phyloP scores from a whole-genome alignment of 805 yeast species.

The Cyberlindnera subsufficiens region DNA sequence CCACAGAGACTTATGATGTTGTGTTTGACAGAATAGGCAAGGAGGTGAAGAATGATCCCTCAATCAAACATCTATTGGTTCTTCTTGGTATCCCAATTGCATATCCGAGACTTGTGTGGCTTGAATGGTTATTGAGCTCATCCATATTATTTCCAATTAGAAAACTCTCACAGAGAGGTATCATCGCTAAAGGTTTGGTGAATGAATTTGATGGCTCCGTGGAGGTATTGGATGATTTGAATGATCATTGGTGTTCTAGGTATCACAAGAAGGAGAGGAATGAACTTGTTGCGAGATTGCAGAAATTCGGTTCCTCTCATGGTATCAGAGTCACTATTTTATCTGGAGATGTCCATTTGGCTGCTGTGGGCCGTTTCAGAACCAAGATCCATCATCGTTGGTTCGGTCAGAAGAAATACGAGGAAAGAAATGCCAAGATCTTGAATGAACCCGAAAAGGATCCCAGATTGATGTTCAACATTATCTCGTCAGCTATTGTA shows the following conservation, averaged over 20 bases:
- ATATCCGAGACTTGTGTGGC: slow-evolving; percentile 90
- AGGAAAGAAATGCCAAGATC: slow-evolving; percentile 34
- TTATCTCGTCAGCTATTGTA: slow-evolving; percentile 84
- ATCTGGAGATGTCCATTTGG: slow-evolving; percentile 91
- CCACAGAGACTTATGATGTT: slow-evolving; percentile 47
- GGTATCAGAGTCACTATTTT: slow-evolving; percentile 77
- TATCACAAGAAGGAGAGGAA: slow-evolving; percentile 87
- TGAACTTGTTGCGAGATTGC: slow-evolving; percentile 50
- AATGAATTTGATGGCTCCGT: slow-evolving; percentile 91
- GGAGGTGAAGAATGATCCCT: slow-evolving; percentile 47
- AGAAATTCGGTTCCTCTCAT: slow-evolving; percentile 56
- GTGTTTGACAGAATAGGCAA: slow-evolving; percentile 53
- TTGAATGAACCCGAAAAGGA: slow-evolving; percentile 56
- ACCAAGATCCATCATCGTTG: slow-evolving; percentile 44
- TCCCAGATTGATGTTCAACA: slow-evolving; percentile 72
- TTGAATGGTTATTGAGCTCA: slow-evolving; percentile 70
- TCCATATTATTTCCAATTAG: slow-evolving; percentile 57
- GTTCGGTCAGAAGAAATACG: slow-evolving; percentile 27
- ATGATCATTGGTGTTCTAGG: slow-evolving; percentile 94
- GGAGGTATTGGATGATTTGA: slow-evolving; percentile 86
- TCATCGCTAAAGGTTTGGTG: slow-evolving; percentile 65
- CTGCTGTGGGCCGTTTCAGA: slow-evolving; percentile 75
- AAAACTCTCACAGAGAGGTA: slow-evolving; percentile 52
- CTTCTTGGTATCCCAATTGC: slow-evolving; percentile 94
- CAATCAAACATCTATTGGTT: slow-evolving; percentile 69